Evolutionary conservation across 768 basidiomycete genomes (phyloP), one percentile per base, ranked within the genome.

Genomic region (Omphalotus guepiniiformis): DNA sequence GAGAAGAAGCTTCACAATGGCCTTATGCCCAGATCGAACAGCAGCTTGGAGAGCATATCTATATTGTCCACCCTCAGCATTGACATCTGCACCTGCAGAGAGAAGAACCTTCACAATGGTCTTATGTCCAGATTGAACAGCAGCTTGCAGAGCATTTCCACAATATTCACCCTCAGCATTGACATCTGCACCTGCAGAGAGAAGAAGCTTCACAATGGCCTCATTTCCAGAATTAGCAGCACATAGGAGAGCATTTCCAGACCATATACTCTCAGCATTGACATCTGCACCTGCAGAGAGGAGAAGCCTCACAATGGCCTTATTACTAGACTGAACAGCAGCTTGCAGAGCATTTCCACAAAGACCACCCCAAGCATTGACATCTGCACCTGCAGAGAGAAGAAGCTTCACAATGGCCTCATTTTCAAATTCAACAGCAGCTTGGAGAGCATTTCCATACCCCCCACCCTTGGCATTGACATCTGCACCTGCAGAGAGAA

Each of bases 101-200:
- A n/a, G n/a, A n/a, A n/a, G n/a, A n/a, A n/a, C n/a, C n/a, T n/a
- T n/a, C n/a, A n/a, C n/a, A n/a, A n/a, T n/a, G n/a, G n/a, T n/a
- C n/a, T n/a, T n/a, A n/a, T n/a, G n/a, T n/a, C n/a, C n/a, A n/a
- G n/a, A n/a, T n/a, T n/a, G n/a, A n/a, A n/a, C n/a, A n/a, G n/a
- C n/a, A n/a, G n/a, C n/a, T n/a, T n/a, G n/a, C n/a, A 50, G 27
- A 11, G 49, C 42, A 18, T 11, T 46, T 25, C 49, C 49, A 46
- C 15, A 30, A 16, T 37, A n/a, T 28, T 36, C 25, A 6, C 18
- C 43, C 16, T 40, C 36, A 11, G 23, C 34, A 39, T 30, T 27
- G 27, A 48, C 35, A 52, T 52, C 26, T 12, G 51, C 49, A 5
- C 43, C 41, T 21, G 13, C 13, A 8, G 36, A 12, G 9, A 50